Evolutionary conservation across 2,329 filamentous ascomycete species (phyloP).

Genomic region (Epichloe hybrida): DNA sequence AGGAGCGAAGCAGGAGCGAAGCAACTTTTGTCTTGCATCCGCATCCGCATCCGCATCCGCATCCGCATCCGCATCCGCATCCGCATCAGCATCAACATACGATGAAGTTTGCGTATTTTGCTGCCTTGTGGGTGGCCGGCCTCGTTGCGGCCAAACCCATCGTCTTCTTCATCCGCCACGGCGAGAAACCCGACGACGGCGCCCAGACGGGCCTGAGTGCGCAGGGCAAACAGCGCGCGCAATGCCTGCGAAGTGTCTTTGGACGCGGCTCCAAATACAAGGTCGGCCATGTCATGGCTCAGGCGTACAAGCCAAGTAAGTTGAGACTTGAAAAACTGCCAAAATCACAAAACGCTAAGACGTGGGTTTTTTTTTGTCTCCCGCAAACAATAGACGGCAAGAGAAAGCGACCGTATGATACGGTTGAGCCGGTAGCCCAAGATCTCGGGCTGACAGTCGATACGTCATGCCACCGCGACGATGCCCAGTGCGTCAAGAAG

Average conservation of each 20-base stretch:
- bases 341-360: not conserved
- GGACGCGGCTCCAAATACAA: conserved; percentile 36
- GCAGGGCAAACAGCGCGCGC: conserved; percentile 39
- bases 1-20: too few species aligned
- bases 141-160: conserved; percentile 25
- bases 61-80: too few species aligned
- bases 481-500: conserved; percentile 38
- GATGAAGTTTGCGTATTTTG: conserved; percentile 11
- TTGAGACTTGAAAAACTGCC: too few species aligned
- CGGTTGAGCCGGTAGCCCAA: conserved; percentile 40
- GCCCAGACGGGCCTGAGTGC: conserved; percentile 31
- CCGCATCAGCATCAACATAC: not conserved
- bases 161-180: conserved; percentile 50
- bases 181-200: conserved; percentile 43
- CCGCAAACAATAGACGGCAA: conserved; percentile 27
- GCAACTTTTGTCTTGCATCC: not conserved
- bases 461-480: conserved; percentile 40
- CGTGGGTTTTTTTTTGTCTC: not conserved
- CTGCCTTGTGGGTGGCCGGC: conserved; percentile 7
- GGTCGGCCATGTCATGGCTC: conserved; percentile 45
- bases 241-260: conserved; percentile 46
- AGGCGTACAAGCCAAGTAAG: conserved; percentile 34
- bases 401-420: conserved; percentile 39
- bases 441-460: conserved; percentile 43
- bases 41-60: too few species aligned